These are phyloP conservation scores for Pseudogymnoascus pannorum DNA, from an alignment of 2,329 filamentous ascomycete genomes.

Conservation along the genomic window DNA sequence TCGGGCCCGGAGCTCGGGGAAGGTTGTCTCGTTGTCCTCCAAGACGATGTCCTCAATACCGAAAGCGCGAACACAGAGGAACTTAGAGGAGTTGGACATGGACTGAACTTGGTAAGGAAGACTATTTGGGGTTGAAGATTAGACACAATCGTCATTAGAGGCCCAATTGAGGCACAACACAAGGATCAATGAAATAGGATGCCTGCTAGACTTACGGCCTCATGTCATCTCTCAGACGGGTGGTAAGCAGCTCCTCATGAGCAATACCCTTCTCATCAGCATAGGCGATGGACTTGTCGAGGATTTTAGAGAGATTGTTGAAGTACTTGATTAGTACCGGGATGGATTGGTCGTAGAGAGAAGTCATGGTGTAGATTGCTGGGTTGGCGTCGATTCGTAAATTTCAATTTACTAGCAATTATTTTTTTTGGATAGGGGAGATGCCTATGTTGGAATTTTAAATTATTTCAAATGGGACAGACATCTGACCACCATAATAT, in stretches of 20 bases:
- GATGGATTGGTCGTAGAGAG: constrained; percentile 28
- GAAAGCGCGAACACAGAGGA: constrained; percentile 25
- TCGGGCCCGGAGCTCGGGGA: constrained; percentile 38
- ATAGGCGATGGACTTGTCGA: constrained; percentile 36
- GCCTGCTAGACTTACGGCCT: constrained; percentile 16
- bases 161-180: neutral
- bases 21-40: constrained; percentile 38
- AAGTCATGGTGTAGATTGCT: neutral
- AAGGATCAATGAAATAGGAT: neutral
- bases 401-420: neutral
- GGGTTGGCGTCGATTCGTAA: neutral
- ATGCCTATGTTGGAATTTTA: neutral
- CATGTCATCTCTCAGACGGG: constrained; percentile 40
- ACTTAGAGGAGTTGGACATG: neutral
- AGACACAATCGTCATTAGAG: neutral
- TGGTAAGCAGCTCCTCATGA: constrained; percentile 25
- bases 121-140: neutral
- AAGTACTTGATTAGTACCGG: constrained; percentile 34
- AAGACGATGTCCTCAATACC: constrained; percentile 25
- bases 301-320: constrained; percentile 33
- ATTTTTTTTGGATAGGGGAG: neutral
- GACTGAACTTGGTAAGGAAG: neutral
- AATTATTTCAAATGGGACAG: neutral
- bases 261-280: constrained; percentile 32
- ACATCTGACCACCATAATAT: neutral